These are phyloP conservation scores for Beauveria sp. DNA, from an alignment of 2,329 filamentous ascomycete genomes.

Conservation along the genomic window DNA sequence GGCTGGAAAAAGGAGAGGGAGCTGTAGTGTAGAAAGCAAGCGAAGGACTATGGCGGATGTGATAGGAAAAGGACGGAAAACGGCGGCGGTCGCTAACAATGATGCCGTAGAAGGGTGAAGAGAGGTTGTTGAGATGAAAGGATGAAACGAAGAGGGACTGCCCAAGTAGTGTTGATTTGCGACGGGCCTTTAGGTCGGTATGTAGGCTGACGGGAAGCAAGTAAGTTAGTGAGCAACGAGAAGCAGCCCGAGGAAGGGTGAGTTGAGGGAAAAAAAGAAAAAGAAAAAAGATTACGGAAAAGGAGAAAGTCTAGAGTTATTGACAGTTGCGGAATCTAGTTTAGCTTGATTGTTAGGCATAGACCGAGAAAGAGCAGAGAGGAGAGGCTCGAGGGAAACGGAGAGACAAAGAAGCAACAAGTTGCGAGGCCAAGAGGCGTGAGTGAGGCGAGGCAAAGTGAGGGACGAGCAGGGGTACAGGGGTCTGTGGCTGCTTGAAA, in stretches of 20 bases:
- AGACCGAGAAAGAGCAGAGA: no score
- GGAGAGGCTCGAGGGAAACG: no score
- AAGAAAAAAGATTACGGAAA: background rate
- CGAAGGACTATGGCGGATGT: background rate
- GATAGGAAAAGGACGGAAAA: background rate
- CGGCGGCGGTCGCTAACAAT: background rate
- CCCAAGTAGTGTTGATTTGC: background rate
- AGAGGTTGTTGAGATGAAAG: conserved; percentile 1
- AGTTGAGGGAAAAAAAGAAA: background rate
- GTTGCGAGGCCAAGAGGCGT: background rate
- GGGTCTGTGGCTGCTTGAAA: conserved; percentile 9
- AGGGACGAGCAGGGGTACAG: background rate
- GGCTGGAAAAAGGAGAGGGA: background rate
- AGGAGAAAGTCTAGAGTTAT: background rate
- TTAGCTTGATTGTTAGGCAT: no score
- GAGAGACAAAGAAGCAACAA: background rate
- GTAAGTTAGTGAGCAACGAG: background rate
- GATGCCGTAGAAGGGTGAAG: background rate
- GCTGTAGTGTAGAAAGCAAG: background rate
- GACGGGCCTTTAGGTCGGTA: background rate
- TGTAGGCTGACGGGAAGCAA: background rate
- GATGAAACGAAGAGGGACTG: conserved; percentile 5
- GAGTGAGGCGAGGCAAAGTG: background rate
- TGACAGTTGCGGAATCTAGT: no score
- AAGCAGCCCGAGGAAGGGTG: background rate